A percentile compares a stretch with the other conserved stretches of the same genome.
Evolutionary conservation across 192 early-diverging fungal species (phyloP).

Genomic region (Coemansia umbellata): DNA sequence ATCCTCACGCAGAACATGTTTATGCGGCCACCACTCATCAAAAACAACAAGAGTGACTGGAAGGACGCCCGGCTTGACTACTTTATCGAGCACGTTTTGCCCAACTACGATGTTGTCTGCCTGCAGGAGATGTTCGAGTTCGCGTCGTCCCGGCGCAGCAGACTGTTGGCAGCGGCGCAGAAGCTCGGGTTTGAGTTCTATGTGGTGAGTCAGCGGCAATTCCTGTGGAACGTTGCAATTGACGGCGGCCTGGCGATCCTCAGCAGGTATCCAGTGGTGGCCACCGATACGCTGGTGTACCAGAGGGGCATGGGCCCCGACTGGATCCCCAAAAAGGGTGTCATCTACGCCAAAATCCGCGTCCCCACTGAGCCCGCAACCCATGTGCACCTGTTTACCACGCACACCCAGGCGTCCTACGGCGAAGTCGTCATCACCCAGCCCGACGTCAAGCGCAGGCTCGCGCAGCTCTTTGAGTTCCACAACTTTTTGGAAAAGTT

Average conservation of each 20-base stretch:
- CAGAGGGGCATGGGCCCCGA: slow-evolving; percentile 66
- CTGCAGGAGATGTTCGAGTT: slow-evolving; percentile 84
- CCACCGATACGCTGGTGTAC: slow-evolving; percentile 57
- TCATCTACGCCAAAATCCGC: slow-evolving; percentile 68
- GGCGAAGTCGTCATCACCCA: slow-evolving; percentile 54
- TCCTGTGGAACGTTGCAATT: slow-evolving; percentile 57
- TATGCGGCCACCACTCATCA: slow-evolving; percentile 67
- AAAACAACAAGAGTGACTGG: slow-evolving; percentile 71
- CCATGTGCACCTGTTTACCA: slow-evolving; percentile 70
- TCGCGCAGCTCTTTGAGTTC: slow-evolving; percentile 62
- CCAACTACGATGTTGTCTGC: slow-evolving; percentile 72
- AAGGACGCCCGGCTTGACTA: slow-evolving; percentile 73
- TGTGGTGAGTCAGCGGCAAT: slow-evolving; percentile 58
- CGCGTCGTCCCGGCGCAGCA: slow-evolving; percentile 56
- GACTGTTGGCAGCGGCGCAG: slow-evolving; percentile 59
- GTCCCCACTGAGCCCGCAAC: slow-evolving; percentile 24
- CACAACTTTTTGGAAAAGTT: slow-evolving; percentile 63
- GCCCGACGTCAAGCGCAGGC: slow-evolving; percentile 48
- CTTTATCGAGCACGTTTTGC: slow-evolving; percentile 62
- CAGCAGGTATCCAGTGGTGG: slow-evolving; percentile 65
- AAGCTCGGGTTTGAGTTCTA: slow-evolving; percentile 65
- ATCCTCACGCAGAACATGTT: slow-evolving; percentile 70
- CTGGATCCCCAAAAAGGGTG: slow-evolving; percentile 74
- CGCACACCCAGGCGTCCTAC: slow-evolving; percentile 81
- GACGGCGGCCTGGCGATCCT: slow-evolving; percentile 81